Evolutionary conservation across 352 stramenopile genomes (phyloP), one percentile per base, ranked within the genome.

Genomic region (Pilasporangium apinafurcum): DNA sequence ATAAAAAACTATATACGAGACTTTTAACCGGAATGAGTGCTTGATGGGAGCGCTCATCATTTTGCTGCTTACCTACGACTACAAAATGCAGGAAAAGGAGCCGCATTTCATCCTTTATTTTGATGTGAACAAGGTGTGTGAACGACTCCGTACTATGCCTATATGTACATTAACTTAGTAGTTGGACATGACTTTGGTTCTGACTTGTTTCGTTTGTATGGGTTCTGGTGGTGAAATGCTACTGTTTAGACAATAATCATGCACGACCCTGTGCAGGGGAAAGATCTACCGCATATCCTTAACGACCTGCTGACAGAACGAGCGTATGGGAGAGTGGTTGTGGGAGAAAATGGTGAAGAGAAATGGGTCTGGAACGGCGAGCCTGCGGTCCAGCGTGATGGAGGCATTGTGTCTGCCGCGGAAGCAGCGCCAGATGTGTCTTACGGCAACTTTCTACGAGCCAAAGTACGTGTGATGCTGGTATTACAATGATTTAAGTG

Each of bases 201-300:
- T 35, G 25, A 62, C 5, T 21, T 10, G 27, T 13, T 16, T 27
- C 3, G 17, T 16, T 24, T 30, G 21, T 34, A 13, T 39, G 5
- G 29, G 4, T n/a, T 21, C 8, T 32, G 13, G 13, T 12, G 18
- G 4, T n/a, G 18, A 8, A 21, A 34, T n/a, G 13, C 25, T 48
- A 8, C 16, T 1, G 8, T 52, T 6, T 35, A 90, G 79, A 91
- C 79, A 1, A 40, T 88, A 33, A 91, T 91, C 41, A 88, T 91
- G 79, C 73, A 87, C 48, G 79, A 91, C 48, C 79, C 75, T 0
- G 63, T 86, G 46, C 79, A 91, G 50, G 73, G 71, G 50, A 91
- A 91, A 56, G 69, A 67, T 6, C 62, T 91, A n/a, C 43, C 45
- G 2, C 47, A 85, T 45, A 82, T 91, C 39, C 48, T 91, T 4